phyloP scores from a whole-genome alignment of 2,329 filamentous ascomycete genomes.

The Ampelomyces quisqualis region DNA sequence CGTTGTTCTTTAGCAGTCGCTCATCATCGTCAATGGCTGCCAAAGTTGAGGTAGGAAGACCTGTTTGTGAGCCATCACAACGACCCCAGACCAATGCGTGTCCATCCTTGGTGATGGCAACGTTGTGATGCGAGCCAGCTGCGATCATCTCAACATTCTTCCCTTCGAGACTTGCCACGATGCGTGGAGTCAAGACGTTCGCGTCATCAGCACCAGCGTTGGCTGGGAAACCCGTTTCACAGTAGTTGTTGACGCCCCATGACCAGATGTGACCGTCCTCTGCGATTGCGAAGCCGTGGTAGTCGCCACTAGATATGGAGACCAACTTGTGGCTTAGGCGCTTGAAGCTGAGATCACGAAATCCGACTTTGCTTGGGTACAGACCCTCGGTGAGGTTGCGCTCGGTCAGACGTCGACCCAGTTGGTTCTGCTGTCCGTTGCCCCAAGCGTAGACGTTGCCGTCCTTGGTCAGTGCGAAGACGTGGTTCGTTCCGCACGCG shows the following conservation, averaged over 20 bases:
- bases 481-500: constrained; percentile 68
- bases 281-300: constrained; percentile 77
- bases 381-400: constrained; percentile 57
- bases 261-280: constrained; percentile 70
- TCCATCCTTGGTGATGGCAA: constrained; percentile 56
- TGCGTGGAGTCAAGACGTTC: constrained; percentile 65
- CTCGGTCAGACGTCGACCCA: constrained; percentile 65
- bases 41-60: constrained; percentile 42
- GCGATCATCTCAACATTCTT: constrained; percentile 67
- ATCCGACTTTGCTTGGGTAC: constrained; percentile 58
- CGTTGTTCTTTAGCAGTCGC: constrained; percentile 54
- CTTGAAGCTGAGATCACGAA: constrained; percentile 46
- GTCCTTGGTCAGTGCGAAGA: constrained; percentile 66
- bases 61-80: constrained; percentile 59
- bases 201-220: constrained; percentile 68
- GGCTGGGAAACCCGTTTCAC: constrained; percentile 69
- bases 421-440: constrained; percentile 69
- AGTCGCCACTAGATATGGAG: constrained; percentile 68
- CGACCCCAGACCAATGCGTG: constrained; percentile 62
- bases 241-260: constrained; percentile 88
- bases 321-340: constrained; percentile 55
- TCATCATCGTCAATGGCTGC: constrained; percentile 42
- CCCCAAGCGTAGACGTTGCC: constrained; percentile 71
- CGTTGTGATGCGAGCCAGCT: constrained; percentile 75
- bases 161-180: constrained; percentile 64